Evolutionary conservation across 2,329 filamentous ascomycete genomes (phyloP).

Genomic region (Scedosporium boydii): DNA sequence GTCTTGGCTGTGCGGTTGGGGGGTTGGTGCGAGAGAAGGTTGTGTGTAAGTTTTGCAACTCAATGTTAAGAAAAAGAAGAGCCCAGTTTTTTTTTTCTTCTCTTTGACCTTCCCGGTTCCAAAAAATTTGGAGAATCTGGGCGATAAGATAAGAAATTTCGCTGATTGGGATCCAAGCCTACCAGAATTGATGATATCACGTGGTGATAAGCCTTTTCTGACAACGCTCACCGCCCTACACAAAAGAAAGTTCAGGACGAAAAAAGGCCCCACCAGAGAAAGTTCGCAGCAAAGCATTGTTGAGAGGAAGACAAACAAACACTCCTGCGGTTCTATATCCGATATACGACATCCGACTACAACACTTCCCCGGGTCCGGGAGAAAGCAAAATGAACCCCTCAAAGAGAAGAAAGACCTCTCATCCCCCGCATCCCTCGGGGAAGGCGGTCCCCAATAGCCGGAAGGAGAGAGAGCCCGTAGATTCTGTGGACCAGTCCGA

Average conservation of each 20-base stretch:
- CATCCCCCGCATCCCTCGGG: conserved; percentile 13
- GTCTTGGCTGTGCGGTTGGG: conserved; percentile 5
- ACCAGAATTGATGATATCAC: background rate
- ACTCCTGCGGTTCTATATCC: too few species aligned
- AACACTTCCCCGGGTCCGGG: too few species aligned
- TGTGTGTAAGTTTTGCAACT: background rate
- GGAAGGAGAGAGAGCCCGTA: background rate
- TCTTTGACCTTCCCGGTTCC: background rate
- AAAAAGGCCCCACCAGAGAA: conserved; percentile 20
- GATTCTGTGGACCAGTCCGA: conserved; percentile 6
- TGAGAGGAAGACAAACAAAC: conserved; percentile 3
- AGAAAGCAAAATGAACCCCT: conserved; percentile 21
- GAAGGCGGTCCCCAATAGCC: conserved; percentile 1
- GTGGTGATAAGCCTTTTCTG: conserved; percentile 8
- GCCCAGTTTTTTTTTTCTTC: background rate
- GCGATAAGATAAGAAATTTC: conserved; percentile 8
- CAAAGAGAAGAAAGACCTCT: conserved; percentile 32
- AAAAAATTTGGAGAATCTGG: conserved; percentile 10
- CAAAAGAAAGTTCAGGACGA: conserved; percentile 25
- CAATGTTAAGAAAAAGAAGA: too few species aligned
- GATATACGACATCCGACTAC: too few species aligned
- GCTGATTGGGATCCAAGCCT: background rate
- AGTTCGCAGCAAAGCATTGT: background rate
- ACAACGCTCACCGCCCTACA: background rate
- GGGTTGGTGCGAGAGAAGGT: background rate